Evolutionary conservation across 139 green algal genomes (phyloP).

Genomic region (Mychonastes homosphaera): DNA sequence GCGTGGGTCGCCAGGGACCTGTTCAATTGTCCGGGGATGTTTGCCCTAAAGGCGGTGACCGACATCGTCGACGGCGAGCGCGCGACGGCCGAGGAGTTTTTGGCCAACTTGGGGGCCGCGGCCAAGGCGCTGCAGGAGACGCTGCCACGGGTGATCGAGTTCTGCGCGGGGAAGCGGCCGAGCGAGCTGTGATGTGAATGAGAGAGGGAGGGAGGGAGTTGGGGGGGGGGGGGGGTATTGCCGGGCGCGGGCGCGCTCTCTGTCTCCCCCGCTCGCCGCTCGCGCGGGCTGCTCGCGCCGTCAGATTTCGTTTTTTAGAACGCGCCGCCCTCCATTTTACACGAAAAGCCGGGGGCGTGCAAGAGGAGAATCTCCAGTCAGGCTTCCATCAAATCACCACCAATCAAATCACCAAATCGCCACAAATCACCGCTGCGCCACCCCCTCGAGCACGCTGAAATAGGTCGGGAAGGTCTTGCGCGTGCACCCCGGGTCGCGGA

Average conservation of each 20-base stretch:
- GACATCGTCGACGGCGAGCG: constrained; percentile 91
- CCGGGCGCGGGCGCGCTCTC: no score
- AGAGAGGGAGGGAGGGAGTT: no score
- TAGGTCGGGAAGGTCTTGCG: constrained; percentile 91
- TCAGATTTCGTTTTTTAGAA: no score
- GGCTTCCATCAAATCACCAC: no score
- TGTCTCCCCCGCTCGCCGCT: no score
- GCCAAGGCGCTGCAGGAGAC: constrained; percentile 60
- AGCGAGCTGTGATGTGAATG: constrained; percentile 64
- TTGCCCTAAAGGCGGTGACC: constrained; percentile 66
- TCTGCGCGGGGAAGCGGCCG: constrained; percentile 62
- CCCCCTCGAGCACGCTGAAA: constrained; percentile 68
- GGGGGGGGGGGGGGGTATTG: no score
- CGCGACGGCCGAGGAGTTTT: constrained; percentile 66
- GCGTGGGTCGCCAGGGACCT: constrained; percentile 60
- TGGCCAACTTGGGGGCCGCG: constrained; percentile 84
- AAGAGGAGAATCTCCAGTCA: no score
- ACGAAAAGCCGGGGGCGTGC: no score
- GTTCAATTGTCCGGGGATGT: constrained; percentile 62
- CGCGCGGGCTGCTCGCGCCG: no score
- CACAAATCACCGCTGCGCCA: constrained; percentile 43
- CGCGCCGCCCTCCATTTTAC: no score
- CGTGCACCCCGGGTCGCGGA: constrained; percentile 85
- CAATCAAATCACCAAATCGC: no score
- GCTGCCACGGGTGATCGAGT: constrained; percentile 63